Conservation (phyloP, 1,284 basidiomycete species). For the Chalciporus sp. region DNA sequence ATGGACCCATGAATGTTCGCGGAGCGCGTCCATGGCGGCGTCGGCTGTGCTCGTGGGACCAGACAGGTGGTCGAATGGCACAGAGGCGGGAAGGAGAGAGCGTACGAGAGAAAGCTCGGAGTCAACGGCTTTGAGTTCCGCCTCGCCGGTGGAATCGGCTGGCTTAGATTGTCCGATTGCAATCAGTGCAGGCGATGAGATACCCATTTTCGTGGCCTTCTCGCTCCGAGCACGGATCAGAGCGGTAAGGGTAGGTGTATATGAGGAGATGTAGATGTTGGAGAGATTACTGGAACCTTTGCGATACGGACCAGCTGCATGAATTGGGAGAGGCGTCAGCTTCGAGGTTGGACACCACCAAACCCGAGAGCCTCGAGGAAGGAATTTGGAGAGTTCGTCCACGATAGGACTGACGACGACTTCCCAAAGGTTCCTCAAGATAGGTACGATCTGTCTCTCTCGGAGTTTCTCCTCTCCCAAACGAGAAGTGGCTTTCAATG, state of each 20-base stretch:
- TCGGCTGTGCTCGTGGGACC: constrained; percentile 12
- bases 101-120: constrained; percentile 21
- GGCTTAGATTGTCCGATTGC: constrained; percentile 22
- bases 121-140: constrained; percentile 15
- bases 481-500: constrained; percentile 13
- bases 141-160: not conserved
- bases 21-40: constrained; percentile 14
- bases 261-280: constrained; percentile 40
- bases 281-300: constrained; percentile 24
- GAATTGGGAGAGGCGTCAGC: constrained; percentile 40
- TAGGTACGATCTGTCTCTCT: constrained; percentile 16
- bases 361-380: constrained; percentile 35
- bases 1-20: constrained; percentile 29
- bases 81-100: constrained; percentile 16
- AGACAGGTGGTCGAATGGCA: constrained; percentile 13
- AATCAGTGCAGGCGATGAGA: constrained; percentile 19
- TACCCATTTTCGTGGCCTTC: not conserved
- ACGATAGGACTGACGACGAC: constrained; percentile 33
- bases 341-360: constrained; percentile 49
- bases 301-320: constrained; percentile 40
- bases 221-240: constrained; percentile 25
- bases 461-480: constrained; percentile 28
- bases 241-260: constrained; percentile 38
- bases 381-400: constrained; percentile 22
- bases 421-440: constrained; percentile 37